Conservation (phyloP, 139 green algal genomes). For the Desmodesmus armatus region DNA sequence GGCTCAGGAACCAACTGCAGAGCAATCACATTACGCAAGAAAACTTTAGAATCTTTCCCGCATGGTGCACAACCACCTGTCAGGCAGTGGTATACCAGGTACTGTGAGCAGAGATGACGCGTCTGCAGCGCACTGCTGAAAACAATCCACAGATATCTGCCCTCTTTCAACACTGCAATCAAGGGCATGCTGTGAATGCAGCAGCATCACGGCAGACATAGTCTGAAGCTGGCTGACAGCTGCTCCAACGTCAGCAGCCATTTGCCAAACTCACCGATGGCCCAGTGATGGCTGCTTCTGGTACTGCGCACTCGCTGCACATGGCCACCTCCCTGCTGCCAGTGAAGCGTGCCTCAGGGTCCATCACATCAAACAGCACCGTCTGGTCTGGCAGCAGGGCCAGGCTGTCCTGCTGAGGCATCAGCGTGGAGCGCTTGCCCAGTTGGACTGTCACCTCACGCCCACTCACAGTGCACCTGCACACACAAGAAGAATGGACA, state of each 20-base stretch:
- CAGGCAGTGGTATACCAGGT: background rate
- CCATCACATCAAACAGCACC: slow-evolving; percentile 1
- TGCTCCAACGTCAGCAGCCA: background rate
- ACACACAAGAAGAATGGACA: too few species aligned
- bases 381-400: background rate
- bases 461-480: background rate
- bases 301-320: slow-evolving; percentile 1
- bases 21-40: background rate
- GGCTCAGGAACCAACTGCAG: slow-evolving; percentile 21
- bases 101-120: background rate
- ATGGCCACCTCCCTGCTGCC: slow-evolving; percentile 6
- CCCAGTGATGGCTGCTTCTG: background rate
- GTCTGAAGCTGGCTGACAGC: background rate
- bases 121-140: background rate
- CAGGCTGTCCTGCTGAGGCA: background rate
- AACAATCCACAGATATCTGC: background rate
- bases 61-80: too few species aligned
- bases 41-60: too few species aligned
- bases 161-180: background rate
- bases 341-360: background rate
- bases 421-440: background rate
- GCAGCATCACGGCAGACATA: background rate
- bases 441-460: slow-evolving; percentile 1
- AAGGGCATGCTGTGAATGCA: background rate
- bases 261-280: background rate